Base-by-base conservation (phyloP, 2,329 filamentous ascomycete species). In the Nannizzia gypsea region DNA sequence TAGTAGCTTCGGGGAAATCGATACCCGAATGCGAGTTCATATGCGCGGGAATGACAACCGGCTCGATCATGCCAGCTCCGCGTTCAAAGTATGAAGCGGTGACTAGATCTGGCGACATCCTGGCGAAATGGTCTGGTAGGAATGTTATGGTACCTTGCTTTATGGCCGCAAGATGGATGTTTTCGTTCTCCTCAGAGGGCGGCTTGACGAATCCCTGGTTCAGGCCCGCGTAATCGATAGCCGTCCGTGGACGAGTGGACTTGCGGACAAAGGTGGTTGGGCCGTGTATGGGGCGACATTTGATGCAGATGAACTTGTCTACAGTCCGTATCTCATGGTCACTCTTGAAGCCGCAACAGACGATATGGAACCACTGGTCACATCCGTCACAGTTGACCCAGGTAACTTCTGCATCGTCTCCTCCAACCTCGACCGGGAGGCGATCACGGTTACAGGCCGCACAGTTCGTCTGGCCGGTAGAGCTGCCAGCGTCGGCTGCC, bases 331-430 rank as follows among this genome's bases (percentile, higher is more conserved):
- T 80, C 67, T 86, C 83, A 26, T 80, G 77, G 64, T 83, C 82
- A 65, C 78, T 84, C 68, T 81, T 82, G 70, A 87, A 85, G 2
- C 83, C 83, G 56, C 83, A 83, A 68, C 84, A 87, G 58, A 82
- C 79, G 62, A 83, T 83, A 71, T 87, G 84, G 67, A 83, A 86
- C 84, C 84, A 87, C 60, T 77, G 77, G 67, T 85, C 84, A 72
- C 84, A 87, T 26, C 82, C 83, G 69, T 87, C 83, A 67, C 84
- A 87, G 46, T 80, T 81, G 63, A 87, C 84, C 84, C 84, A 87
- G 13, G 77, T 76, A 60, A 75, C 74, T 62, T 77, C 74, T 59
- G 81, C 77, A 63, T 85, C 80, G 61, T 78, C 75, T 22, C 73
- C 31, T 56, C 54, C 72, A 9, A 74, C 76, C 36, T 77, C 77